A percentile compares a stretch with the other conserved stretches of the same genome.
Conservation (phyloP, 2,329 filamentous ascomycete species). For the Clonostachys solani region DNA sequence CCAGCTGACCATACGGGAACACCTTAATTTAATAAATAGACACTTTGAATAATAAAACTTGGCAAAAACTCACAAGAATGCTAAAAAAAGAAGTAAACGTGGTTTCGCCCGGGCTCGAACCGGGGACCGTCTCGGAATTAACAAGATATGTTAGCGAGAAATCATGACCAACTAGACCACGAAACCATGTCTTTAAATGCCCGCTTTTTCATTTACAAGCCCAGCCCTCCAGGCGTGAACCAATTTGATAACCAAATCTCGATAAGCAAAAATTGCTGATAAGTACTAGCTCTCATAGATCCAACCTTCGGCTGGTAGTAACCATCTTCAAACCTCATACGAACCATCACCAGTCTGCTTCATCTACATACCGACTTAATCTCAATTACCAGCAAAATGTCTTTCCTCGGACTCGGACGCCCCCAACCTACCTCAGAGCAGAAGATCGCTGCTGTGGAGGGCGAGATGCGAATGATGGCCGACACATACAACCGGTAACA, state of each 20-base stretch:
- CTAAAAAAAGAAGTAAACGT: not conserved
- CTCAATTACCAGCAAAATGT: conserved; percentile 25
- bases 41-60: not conserved
- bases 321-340: not conserved
- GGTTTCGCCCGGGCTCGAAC: not conserved
- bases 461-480: conserved; percentile 94
- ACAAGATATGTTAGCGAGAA: not conserved
- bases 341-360: not conserved
- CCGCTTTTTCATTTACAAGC: too few species aligned
- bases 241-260: not conserved
- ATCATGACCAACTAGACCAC: not conserved
- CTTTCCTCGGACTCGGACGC: conserved; percentile 44
- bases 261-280: not conserved
- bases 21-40: too few species aligned
- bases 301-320: too few species aligned
- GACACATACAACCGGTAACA: conserved; percentile 96
- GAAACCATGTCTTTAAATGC: not conserved
- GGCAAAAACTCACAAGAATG: not conserved
- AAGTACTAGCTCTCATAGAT: not conserved
- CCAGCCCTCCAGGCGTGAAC: not conserved
- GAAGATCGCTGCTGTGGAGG: conserved; percentile 95
- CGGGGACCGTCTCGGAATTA: not conserved
- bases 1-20: too few species aligned
- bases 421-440: conserved; percentile 91
- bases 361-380: not conserved